Evolutionary conservation across 2,329 filamentous ascomycete genomes (phyloP).

Genomic region (Ceratocystis papillata): DNA sequence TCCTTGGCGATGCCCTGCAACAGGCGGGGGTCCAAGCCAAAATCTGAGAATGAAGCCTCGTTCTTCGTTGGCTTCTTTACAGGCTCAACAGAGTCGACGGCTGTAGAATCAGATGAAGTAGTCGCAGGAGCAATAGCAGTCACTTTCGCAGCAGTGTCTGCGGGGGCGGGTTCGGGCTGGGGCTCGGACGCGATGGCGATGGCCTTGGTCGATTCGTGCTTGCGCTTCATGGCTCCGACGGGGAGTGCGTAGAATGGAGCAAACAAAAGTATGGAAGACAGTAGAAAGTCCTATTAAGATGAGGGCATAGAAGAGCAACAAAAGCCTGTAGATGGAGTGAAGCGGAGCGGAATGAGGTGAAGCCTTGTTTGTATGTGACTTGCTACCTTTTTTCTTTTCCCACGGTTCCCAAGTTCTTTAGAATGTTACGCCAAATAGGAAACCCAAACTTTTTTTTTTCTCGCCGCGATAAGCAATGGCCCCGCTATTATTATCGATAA

Average conservation of each 20-base stretch:
- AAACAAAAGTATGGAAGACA: conserved; percentile 24
- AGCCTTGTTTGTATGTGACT: neutral
- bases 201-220: conserved; percentile 45
- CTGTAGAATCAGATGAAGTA: neutral
- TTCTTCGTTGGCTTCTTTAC: neutral
- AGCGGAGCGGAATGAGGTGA: neutral
- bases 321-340: neutral
- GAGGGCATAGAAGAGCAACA: conserved; percentile 15
- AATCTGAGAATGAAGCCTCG: conserved; percentile 52
- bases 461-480: conserved; percentile 24
- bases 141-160: conserved; percentile 26
- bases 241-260: neutral
- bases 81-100: neutral
- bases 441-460: conserved; percentile 19
- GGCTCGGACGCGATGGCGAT: neutral
- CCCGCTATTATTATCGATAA: conserved; percentile 25
- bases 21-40: conserved; percentile 74
- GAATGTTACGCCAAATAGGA: neutral
- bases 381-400: neutral
- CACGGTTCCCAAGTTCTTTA: neutral
- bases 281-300: conserved; percentile 23
- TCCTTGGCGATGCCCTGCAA: conserved; percentile 77
- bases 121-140: conserved; percentile 26
- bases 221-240: conserved; percentile 44
- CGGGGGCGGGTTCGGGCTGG: neutral